Evolutionary conservation across 176 grass and related monocot genomes (phyloP).

Genomic region (Phyllostachys edulis): DNA sequence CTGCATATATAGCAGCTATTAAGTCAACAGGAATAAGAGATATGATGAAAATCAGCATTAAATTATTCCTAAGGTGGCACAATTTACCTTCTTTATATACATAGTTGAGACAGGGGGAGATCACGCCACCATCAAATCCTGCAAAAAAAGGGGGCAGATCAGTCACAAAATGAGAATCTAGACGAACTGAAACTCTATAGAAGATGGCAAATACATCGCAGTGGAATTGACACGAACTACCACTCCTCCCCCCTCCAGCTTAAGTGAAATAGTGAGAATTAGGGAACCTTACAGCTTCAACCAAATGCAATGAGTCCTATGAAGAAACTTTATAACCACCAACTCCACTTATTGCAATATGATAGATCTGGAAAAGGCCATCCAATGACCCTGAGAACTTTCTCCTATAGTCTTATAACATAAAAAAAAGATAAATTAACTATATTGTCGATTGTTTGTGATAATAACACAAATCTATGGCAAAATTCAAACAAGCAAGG

Average conservation of each 20-base stretch:
- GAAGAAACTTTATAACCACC: too few relatives aligned
- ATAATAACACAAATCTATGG: too few relatives aligned
- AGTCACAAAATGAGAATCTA: not conserved
- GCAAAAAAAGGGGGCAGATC: not conserved
- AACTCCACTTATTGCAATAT: too few relatives aligned
- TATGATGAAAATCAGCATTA: not conserved
- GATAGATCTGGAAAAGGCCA: too few relatives aligned
- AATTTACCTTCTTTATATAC: conserved; percentile 89
- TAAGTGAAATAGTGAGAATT: too few relatives aligned
- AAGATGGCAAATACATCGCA: not conserved
- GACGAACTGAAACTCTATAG: not conserved
- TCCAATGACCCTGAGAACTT: too few relatives aligned
- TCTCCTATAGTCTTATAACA: too few relatives aligned
- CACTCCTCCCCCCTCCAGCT: not conserved
- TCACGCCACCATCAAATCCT: conserved; percentile 35
- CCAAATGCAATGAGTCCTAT: too few relatives aligned
- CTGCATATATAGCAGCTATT: conserved; percentile 37
- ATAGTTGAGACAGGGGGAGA: conserved; percentile 25
- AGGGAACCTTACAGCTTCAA: too few relatives aligned
- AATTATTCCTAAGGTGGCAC: not conserved
- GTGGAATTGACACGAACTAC: not conserved
- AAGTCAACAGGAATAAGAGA: not conserved
- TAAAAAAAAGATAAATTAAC: too few relatives aligned
- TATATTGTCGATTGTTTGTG: too few relatives aligned
- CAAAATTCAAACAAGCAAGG: too few relatives aligned